Evolutionary conservation across 768 basidiomycete species (phyloP).

Genomic region (Boletus vinaceobasis): DNA sequence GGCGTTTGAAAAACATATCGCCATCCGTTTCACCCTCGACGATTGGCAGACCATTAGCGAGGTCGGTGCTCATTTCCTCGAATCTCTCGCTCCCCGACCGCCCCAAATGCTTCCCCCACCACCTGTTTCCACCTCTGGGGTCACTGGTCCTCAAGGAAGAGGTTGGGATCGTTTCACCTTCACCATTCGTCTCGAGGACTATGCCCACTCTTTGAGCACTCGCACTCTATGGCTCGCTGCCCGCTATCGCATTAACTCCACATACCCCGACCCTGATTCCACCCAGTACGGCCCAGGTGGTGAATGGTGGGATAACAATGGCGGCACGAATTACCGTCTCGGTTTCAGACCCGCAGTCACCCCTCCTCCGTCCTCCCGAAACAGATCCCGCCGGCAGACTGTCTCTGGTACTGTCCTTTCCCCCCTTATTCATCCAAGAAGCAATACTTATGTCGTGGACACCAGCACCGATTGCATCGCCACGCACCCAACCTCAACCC

Average conservation of each 20-base stretch:
- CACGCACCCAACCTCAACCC: not conserved
- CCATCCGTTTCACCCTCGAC: constrained; percentile 87
- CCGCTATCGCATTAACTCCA: constrained; percentile 39
- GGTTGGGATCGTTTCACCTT: constrained; percentile 63
- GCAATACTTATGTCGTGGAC: constrained; percentile 1
- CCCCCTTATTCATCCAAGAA: not conserved
- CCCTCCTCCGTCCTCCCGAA: not conserved
- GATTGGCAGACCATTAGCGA: constrained; percentile 93
- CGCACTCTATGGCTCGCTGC: constrained; percentile 62
- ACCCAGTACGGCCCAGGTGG: constrained; percentile 42
- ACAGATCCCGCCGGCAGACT: constrained; percentile 20
- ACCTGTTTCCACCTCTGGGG: not conserved
- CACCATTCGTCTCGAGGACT: constrained; percentile 68
- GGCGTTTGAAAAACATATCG: constrained; percentile 81
- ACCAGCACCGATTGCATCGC: constrained; percentile 7
- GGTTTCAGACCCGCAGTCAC: constrained; percentile 45
- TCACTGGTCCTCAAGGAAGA: not conserved
- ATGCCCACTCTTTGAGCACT: constrained; percentile 45
- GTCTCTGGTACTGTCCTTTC: constrained; percentile 15
- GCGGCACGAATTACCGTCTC: constrained; percentile 71
- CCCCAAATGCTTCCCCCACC: constrained; percentile 17
- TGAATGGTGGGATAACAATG: constrained; percentile 97
- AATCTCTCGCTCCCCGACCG: constrained; percentile 40
- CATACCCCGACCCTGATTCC: constrained; percentile 16
- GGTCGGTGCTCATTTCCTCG: constrained; percentile 53